Evolutionary conservation across 2,329 filamentous ascomycete genomes (phyloP), one percentile per base, ranked within the genome.

Genomic region (Diaporthe batatas): DNA sequence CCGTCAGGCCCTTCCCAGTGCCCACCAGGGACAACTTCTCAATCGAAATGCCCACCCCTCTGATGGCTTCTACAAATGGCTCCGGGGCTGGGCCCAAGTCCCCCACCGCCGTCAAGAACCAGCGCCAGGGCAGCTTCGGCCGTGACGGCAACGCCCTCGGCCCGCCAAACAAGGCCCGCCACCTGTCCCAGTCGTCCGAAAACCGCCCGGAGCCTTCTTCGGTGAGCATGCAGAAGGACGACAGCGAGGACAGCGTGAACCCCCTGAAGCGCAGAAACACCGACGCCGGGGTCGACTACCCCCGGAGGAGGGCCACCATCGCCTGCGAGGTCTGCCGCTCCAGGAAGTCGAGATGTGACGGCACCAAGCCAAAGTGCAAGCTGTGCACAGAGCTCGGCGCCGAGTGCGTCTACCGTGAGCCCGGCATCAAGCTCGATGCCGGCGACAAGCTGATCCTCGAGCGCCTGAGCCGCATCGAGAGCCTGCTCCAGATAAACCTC

Each of bases 401-500:
- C 57, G 93, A 96, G 75, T 96, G 94, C 81, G 88, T 95, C 76
- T 96, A 96, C 81, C 90, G 94, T 75, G 94, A 96, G 80, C 94
- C 94, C 8, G 93, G 93, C 3, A 94, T 96, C 85, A 96, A 96
- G 83, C 89, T 96, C 12, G 94, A 96, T 80, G 93, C 93, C 47
- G 94, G 94, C 76, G 94, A 96, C 84, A 96, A 95, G 83, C 86
- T 96, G 72, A 96, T 96, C 74, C 84, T 96, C 49, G 94, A 96
- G 80, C 91, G 92, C 71, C 86, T 96, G 47, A 90, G 88, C 77
- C 91, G 92, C 69, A 95, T 96, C 78, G 94, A 96, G 81, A 92
- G 87, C 67, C 84, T 96, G 57, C 86, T 96, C n/a, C 92, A 95
- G 80, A 91, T 91, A 75, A 92, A 86, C 76, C 84, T 94, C 76